Percentiles rank a stretch among this genome's conserved stretches.
Conservation (phyloP, 441 rosid genomes). For the Adansonia grandidieri region DNA sequence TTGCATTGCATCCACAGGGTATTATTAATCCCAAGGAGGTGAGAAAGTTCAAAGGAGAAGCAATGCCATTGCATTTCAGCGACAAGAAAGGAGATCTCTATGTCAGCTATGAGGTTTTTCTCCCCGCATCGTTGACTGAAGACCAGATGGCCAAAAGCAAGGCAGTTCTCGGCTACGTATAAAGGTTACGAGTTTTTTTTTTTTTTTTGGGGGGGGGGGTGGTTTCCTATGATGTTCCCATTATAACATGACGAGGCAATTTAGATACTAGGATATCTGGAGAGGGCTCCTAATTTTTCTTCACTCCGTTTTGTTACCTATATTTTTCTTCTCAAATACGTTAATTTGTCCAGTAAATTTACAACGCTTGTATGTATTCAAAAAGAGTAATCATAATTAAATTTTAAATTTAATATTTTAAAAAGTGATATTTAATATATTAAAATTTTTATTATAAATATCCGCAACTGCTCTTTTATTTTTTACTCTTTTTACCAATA, state of each 20-base stretch:
- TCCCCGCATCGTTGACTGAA: constrained; percentile 73
- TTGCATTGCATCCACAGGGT: constrained; percentile 51
- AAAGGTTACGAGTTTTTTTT: not conserved
- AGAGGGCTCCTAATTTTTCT: not conserved
- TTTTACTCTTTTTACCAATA: no score
- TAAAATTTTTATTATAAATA: no score
- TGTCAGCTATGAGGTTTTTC: constrained; percentile 81
- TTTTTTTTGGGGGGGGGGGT: not conserved
- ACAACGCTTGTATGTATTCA: no score
- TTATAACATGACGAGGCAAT: constrained; percentile 38
- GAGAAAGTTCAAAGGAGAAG: constrained; percentile 87
- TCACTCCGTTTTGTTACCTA: no score
- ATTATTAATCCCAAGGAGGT: constrained; percentile 91
- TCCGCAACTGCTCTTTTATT: no score
- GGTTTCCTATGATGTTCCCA: constrained; percentile 28
- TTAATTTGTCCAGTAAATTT: no score
- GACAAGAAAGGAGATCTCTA: constrained; percentile 86
- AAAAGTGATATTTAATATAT: no score
- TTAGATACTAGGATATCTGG: constrained; percentile 33
- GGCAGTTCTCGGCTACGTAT: constrained; percentile 62
- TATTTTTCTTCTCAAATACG: no score
- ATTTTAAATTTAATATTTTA: no score
- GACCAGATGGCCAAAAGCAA: constrained; percentile 83
- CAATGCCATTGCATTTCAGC: constrained; percentile 88
- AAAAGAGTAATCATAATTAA: no score